Evolutionary conservation across 495 filamentous ascomycete species (phyloP).

Genomic region (Penicillium alfredii): DNA sequence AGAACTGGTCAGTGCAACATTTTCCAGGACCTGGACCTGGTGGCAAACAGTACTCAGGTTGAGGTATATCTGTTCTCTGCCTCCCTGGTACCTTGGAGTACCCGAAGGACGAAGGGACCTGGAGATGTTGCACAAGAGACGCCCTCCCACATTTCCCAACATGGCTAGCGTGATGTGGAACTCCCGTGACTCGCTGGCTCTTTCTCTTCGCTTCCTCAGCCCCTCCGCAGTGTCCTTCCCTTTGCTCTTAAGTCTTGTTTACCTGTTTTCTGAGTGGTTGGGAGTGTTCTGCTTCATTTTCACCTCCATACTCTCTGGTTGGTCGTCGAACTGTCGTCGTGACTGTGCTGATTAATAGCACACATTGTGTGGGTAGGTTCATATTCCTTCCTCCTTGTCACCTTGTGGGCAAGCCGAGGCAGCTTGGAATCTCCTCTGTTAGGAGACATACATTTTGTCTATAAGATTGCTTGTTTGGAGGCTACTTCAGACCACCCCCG

Average conservation of each 20-base stretch:
- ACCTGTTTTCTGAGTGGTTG: background rate
- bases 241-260: background rate
- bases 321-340: no score
- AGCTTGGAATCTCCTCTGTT: background rate
- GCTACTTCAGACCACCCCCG: no score
- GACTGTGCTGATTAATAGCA: conserved; percentile 15
- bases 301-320: background rate
- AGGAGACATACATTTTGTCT: no score
- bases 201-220: background rate
- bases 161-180: conserved; percentile 1
- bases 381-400: conserved; percentile 15
- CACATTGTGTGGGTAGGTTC: conserved; percentile 23
- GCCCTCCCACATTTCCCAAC: background rate
- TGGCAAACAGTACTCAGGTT: no score
- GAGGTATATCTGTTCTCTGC: no score
- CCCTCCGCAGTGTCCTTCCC: background rate
- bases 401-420: conserved; percentile 17
- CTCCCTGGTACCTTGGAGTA: no score
- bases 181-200: background rate
- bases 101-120: no score
- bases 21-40: no score
- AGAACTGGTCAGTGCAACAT: no score
- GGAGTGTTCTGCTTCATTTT: background rate
- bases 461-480: no score
- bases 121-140: background rate